Conservation (phyloP, 371 early-diverging fungal species). For the Lichtheimia ramosa region DNA sequence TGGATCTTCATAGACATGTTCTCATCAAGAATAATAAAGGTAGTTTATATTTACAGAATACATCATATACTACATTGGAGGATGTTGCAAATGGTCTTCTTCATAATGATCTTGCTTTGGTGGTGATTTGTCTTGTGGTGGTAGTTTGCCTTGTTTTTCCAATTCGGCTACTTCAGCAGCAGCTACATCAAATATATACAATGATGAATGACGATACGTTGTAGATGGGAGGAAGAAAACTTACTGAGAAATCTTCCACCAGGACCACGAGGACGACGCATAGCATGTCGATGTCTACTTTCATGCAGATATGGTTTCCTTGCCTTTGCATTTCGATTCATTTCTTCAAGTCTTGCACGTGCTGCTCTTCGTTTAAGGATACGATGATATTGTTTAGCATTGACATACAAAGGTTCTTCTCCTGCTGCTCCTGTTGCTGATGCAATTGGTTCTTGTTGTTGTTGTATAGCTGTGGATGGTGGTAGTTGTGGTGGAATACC, state of each 20-base stretch:
- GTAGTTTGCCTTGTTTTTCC: conserved; percentile 41
- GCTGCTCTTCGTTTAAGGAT: conserved; percentile 89
- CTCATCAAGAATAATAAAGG: no score
- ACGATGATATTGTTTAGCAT: conserved; percentile 91
- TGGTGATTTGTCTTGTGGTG: conserved; percentile 7
- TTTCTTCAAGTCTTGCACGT: conserved; percentile 65
- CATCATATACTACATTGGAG: no score
- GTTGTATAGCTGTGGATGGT: neutral
- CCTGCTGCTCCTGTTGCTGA: conserved; percentile 9
- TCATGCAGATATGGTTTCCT: conserved; percentile 94
- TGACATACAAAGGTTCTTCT: conserved; percentile 88
- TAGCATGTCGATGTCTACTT: conserved; percentile 95
- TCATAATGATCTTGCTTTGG: neutral
- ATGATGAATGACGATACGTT: neutral
- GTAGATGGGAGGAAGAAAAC: neutral
- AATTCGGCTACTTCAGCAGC: conserved; percentile 64
- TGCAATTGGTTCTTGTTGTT: conserved; percentile 3
- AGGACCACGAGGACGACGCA: conserved; percentile 94
- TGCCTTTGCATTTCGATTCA: conserved; percentile 58
- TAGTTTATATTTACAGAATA: no score
- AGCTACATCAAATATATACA: conserved; percentile 18
- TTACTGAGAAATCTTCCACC: conserved; percentile 85
- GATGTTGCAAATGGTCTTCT: no score
- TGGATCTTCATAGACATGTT: no score
- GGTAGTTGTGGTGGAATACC: neutral